Base-by-base conservation (phyloP, 2,329 filamentous ascomycete genomes). In the Aspergillus pseudonomiae region DNA sequence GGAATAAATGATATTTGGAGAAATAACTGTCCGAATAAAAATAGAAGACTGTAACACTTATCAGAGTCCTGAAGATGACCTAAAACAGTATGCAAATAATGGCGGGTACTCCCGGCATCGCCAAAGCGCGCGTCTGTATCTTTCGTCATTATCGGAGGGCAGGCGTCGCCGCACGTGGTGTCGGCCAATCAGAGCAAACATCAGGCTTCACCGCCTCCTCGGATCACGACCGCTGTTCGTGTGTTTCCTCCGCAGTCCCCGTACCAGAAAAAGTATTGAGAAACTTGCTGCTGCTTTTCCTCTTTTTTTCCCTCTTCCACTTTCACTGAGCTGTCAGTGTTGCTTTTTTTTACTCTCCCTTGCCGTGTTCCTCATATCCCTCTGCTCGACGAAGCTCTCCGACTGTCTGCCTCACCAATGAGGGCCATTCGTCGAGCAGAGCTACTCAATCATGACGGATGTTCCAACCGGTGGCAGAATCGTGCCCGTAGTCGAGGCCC, bases 401-500 rank as follows among this genome's bases (percentile, higher is more conserved):
- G 48, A 60, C 61, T 53, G 36, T 62, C 48, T 58, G 56, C 62
- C 59, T 62, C 60, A 59, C 63, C 65, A 74, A 78, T 78, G 77
- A 77, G 74, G 75, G 69, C 67, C 70, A 64, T 68, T 73, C 71
- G 70, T 74, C 69, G 68, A 68, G 71, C 69, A 70, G 71, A 68
- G 66, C 70, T 72, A 65, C 72, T 71, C 62, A 68, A 79, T 60
- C 67, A 80, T 80, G 78, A 75, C 78, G 69, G 71, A 77, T 66
- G 64, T 74, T 67, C 70, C 72, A 63, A 73, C 75, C 69, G 74
- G 74, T 71, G 72, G 72, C 72, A 79, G 78, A 75, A 78, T 80
- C 64, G 78, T 80, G 71, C 78, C 78, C 59, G 77, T 80, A 70
- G 74, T 80, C 62, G 69, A 70, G 62, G 68, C 70, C 64, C 63